These are phyloP conservation scores for Blastomyces percursus DNA, from an alignment of 2,329 filamentous ascomycete species.

Conservation along the genomic window DNA sequence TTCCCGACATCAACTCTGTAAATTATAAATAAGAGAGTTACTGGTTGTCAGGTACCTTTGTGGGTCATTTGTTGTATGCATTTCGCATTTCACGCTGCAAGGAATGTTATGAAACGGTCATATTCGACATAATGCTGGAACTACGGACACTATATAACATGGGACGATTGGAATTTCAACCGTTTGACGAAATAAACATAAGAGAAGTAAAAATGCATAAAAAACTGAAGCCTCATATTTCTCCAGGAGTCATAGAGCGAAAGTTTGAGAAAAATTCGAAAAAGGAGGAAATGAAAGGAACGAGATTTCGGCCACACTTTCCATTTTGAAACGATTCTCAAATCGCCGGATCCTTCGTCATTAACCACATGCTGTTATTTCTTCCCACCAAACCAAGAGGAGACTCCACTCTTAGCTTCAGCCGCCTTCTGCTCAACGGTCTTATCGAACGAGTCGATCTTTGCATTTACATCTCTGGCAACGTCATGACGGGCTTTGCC, in stretches of 20 bases:
- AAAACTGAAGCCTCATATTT: not conserved
- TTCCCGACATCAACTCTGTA: not conserved
- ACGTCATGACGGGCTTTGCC: conserved; percentile 57
- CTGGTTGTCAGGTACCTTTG: not conserved
- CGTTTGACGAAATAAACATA: not conserved
- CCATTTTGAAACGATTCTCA: not conserved
- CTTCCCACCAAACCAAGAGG: conserved; percentile 65
- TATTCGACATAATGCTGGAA: not conserved
- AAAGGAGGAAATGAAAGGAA: not conserved
- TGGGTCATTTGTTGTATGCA: not conserved
- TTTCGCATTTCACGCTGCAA: not conserved
- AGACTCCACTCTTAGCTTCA: conserved; percentile 74
- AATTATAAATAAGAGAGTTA: not conserved
- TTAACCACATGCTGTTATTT: conserved; percentile 7
- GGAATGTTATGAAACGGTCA: not conserved
- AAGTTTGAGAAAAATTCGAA: not conserved
- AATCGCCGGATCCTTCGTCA: not conserved
- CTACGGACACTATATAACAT: not conserved
- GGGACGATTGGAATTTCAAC: not conserved
- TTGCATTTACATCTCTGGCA: conserved; percentile 39
- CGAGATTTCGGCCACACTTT: not conserved
- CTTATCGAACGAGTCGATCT: conserved; percentile 67
- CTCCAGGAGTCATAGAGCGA: not conserved
- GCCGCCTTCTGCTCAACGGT: conserved; percentile 66
- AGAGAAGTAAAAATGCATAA: not conserved